Percentiles rank a stretch among this genome's conserved stretches.
phyloP scores from a whole-genome alignment of 495 filamentous ascomycete genomes.

The Stereocaulon alpinum region DNA sequence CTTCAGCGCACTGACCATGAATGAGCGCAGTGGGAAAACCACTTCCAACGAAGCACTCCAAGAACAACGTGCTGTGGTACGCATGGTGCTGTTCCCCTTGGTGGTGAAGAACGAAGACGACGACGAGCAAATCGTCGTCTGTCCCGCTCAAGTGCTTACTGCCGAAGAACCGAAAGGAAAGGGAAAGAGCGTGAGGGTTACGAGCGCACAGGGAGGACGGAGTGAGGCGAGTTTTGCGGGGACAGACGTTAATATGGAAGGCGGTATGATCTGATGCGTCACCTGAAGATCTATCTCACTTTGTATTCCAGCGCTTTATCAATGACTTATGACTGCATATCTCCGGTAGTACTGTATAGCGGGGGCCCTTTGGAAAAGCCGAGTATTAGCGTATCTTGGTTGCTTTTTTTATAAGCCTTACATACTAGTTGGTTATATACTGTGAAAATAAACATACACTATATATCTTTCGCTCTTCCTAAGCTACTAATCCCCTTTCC shows the following conservation, averaged over 20 bases:
- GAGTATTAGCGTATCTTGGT: background rate
- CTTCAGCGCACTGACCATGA: conserved; percentile 89
- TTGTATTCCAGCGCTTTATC: conserved; percentile 6
- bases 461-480: no score
- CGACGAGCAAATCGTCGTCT: conserved; percentile 84
- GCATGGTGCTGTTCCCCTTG: conserved; percentile 85
- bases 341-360: background rate
- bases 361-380: background rate
- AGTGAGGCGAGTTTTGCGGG: conserved; percentile 39
- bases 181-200: conserved; percentile 29
- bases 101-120: conserved; percentile 94
- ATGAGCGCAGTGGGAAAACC: conserved; percentile 67
- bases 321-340: conserved; percentile 15
- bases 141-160: conserved; percentile 84
- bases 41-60: conserved; percentile 69
- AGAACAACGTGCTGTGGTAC: conserved; percentile 60
- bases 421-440: background rate
- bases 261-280: conserved; percentile 42
- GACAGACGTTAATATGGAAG: conserved; percentile 40
- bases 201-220: conserved; percentile 30
- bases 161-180: conserved; percentile 38
- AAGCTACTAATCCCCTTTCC: no score
- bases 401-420: background rate
- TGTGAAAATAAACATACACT: no score
- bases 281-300: conserved; percentile 26